Base-by-base conservation (phyloP, 2,329 filamentous ascomycete genomes). In the Pseudopithomyces chartarum region DNA sequence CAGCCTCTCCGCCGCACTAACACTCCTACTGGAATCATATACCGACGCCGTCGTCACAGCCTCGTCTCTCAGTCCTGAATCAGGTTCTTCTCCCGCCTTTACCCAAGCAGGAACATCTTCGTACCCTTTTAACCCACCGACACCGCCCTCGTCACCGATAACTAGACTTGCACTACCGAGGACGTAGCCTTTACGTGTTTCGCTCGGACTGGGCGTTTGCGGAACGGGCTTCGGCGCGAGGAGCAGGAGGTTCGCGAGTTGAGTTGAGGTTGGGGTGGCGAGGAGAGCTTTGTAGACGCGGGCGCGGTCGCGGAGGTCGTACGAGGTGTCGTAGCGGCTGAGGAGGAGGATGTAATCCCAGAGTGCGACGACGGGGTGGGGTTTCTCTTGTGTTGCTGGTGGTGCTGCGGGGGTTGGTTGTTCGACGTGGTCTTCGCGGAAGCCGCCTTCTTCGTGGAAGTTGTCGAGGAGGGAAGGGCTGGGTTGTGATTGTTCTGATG, bases 161-260 rank as follows among this genome's bases (percentile, higher is more conserved):
- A 97, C 90, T 0, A 98, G 84, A 15, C 92, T 94, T 1, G 94
- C 87, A 2, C 91, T 95, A 11, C 95, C 95, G 0, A 99, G 82
- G 1, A 89, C 82, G 56, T 94, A 89, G 0, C 87, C 88, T 61
- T 88, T 91, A 33, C 93, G 85, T 2, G 85, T 87, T 71, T 97
- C 93, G 0, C 91, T 96, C 0, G 95, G 95, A 57, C 91, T 96
- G 0, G 92, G 92, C 0, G 90, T 90, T 58, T 96, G 91, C 0
- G 95, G 95, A 0, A 95, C 92, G 0, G 95, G 94, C 73, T 99
- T 99, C 0, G 95, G 93, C 0, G 95, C 95, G 1, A 98, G 84
- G 0, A 99, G 87, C 73, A 98, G 90, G 13, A 99, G 82, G 0
- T 90, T 92, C 2, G 95, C 95, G 15, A 99, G 85, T 73, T 98